phyloP scores from a whole-genome alignment of 83 land plant species.

The Larix sibirica region DNA sequence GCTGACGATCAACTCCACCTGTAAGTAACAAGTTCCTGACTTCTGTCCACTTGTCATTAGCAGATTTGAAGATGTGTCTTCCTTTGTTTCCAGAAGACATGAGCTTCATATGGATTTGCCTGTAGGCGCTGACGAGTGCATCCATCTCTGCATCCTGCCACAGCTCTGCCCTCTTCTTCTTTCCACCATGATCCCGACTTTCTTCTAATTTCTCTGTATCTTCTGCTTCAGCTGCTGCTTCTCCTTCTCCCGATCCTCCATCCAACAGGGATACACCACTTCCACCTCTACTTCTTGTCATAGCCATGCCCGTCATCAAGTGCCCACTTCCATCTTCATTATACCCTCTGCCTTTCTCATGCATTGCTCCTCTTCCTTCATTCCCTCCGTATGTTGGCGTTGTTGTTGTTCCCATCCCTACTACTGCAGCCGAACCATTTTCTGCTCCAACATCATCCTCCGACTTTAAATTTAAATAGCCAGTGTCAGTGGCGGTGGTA shows the following conservation, averaged over 20 bases:
- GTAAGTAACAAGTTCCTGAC: constrained; percentile 22
- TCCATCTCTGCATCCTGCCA: constrained; percentile 47
- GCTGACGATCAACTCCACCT: constrained; percentile 32
- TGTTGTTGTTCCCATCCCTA: constrained; percentile 5
- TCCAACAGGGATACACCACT: not conserved
- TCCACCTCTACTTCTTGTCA: not conserved
- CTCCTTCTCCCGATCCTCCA: constrained; percentile 7
- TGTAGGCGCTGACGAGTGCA: constrained; percentile 33
- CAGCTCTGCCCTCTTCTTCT: constrained; percentile 37
- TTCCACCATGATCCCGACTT: constrained; percentile 15
- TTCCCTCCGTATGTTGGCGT: not conserved
- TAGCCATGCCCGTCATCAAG: not conserved
- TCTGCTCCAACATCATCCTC: not conserved
- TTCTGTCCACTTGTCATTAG: constrained; percentile 31
- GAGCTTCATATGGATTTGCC: constrained; percentile 27
- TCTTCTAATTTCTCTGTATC: constrained; percentile 16
- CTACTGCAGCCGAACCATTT: not conserved
- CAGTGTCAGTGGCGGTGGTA: not conserved
- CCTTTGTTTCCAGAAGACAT: constrained; percentile 30
- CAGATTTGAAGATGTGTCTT: constrained; percentile 32
- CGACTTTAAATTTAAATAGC: not conserved
- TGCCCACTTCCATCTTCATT: not conserved
- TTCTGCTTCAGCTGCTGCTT: constrained; percentile 13
- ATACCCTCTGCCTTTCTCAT: constrained; percentile 4
- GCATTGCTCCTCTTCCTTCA: not conserved